Evolutionary conservation across 148 eudicot genomes (phyloP).

Genomic region (Rhododendron mucronatum): DNA sequence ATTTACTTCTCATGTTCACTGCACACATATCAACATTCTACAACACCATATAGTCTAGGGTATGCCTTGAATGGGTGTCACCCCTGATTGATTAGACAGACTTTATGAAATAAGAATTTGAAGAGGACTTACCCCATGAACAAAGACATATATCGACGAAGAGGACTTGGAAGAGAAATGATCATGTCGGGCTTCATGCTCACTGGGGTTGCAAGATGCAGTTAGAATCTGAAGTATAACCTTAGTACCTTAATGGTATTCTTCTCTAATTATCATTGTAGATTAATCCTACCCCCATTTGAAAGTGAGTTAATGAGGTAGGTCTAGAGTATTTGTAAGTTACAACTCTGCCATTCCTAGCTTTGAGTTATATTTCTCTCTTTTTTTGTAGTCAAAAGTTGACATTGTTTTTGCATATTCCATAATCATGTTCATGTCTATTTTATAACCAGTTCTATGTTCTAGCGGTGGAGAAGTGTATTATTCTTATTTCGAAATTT

Average conservation of each 20-base stretch:
- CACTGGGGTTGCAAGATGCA: not conserved
- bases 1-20: not conserved
- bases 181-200: not conserved
- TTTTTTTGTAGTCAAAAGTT: slow-evolving; percentile 2
- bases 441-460: not conserved
- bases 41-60: not conserved
- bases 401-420: not conserved
- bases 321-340: not conserved
- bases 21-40: not conserved
- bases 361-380: not conserved
- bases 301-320: not conserved
- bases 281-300: not conserved
- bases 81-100: not conserved
- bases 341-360: not conserved
- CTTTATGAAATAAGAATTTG: not conserved
- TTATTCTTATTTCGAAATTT: not conserved
- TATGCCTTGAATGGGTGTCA: not conserved
- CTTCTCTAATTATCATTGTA: not conserved
- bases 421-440: not conserved
- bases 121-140: not conserved
- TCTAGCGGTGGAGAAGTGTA: not conserved
- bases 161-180: not conserved
- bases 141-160: not conserved
- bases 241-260: not conserved
- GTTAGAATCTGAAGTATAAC: not conserved